A percentile compares a stretch with the other conserved stretches of the same genome.
phyloP scores from a whole-genome alignment of 192 early-diverging fungal genomes.

The Coemansia furcata region DNA sequence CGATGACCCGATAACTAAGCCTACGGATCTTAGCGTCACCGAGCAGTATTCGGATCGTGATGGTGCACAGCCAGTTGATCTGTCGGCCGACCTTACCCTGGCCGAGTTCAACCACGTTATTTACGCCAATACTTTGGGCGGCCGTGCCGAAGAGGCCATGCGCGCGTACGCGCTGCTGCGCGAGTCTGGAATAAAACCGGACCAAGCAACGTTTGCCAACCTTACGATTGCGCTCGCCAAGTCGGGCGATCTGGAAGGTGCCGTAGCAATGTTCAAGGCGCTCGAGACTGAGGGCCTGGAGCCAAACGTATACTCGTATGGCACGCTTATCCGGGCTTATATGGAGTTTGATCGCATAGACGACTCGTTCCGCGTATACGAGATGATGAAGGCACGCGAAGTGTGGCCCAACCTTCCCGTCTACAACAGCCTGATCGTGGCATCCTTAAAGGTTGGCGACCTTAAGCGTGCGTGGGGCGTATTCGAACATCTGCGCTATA shows the following conservation, averaged over 20 bases:
- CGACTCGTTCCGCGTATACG: constrained; percentile 75
- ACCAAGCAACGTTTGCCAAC: constrained; percentile 67
- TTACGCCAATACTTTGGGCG: constrained; percentile 64
- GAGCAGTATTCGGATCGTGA: neutral
- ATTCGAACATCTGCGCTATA: constrained; percentile 83
- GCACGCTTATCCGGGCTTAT: constrained; percentile 70
- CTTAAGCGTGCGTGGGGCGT: constrained; percentile 82
- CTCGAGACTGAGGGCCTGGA: constrained; percentile 55
- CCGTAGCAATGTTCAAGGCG: constrained; percentile 62
- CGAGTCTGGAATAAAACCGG: constrained; percentile 63
- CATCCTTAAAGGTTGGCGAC: constrained; percentile 70
- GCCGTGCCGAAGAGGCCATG: constrained; percentile 61
- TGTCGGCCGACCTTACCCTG: constrained; percentile 19
- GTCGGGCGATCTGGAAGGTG: constrained; percentile 59
- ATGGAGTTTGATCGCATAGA: constrained; percentile 57
- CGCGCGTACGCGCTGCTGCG: constrained; percentile 62
- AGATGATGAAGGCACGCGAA: constrained; percentile 66
- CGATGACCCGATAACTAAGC: neutral
- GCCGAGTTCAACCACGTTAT: constrained; percentile 57
- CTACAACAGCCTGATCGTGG: constrained; percentile 81
- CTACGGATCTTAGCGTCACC: neutral
- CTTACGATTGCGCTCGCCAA: constrained; percentile 79
- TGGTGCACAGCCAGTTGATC: neutral
- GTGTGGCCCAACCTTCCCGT: constrained; percentile 59
- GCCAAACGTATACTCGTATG: constrained; percentile 68